Evolutionary conservation across 805 yeast species (phyloP).

Genomic region (Zygoascus bituminiphila): DNA sequence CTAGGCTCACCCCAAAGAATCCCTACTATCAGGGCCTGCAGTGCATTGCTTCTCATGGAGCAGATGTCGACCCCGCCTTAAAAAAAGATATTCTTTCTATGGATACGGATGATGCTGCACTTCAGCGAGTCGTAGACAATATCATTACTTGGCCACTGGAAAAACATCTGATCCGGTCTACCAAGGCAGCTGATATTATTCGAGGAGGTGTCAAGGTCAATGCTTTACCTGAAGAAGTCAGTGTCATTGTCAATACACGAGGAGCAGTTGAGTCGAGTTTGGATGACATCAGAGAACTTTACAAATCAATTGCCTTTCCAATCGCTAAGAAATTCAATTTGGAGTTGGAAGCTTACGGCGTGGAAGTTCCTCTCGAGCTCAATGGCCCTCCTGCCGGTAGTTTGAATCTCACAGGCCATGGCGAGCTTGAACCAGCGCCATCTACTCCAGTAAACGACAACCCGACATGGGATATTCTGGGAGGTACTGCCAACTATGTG

Average conservation of each 20-base stretch:
- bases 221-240: constrained; percentile 57
- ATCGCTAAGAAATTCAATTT: constrained; percentile 40
- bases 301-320: constrained; percentile 30
- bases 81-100: constrained; percentile 15
- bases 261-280: constrained; percentile 48
- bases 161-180: constrained; percentile 38
- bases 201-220: constrained; percentile 69
- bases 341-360: constrained; percentile 34
- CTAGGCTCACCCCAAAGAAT: constrained; percentile 42
- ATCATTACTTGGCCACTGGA: neutral
- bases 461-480: constrained; percentile 42
- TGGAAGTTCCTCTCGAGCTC: neutral
- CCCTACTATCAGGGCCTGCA: constrained; percentile 53
- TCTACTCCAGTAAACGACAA: constrained; percentile 30
- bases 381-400: constrained; percentile 30
- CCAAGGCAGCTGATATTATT: constrained; percentile 56
- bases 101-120: neutral
- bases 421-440: constrained; percentile 43
- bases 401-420: constrained; percentile 31
- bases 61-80: constrained; percentile 21
- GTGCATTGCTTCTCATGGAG: constrained; percentile 52
- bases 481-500: constrained; percentile 53
- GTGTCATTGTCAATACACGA: constrained; percentile 49
- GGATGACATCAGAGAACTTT: constrained; percentile 30
- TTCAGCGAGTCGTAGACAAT: constrained; percentile 1